Evolutionary conservation across 192 early-diverging fungal species (phyloP), one percentile per base, ranked within the genome.

Genomic region (Geranomyces variabilis): DNA sequence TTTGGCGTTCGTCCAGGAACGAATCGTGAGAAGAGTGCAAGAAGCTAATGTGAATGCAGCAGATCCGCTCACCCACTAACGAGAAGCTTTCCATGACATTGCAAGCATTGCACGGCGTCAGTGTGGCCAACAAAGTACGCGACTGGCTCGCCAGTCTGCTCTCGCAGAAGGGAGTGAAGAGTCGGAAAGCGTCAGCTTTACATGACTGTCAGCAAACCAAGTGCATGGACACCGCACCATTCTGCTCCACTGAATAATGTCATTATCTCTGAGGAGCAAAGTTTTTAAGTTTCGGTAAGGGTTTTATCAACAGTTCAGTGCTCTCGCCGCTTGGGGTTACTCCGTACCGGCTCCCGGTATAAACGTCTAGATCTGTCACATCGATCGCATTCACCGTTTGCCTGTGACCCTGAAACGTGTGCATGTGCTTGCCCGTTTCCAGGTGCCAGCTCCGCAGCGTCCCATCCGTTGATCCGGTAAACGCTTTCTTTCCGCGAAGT

Each of bases 361-460:
- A 86, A 5, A 86, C 70, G 70, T 84, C 82, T 9, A 78, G 74
- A 67, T 84, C 80, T 2, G 79, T 83, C 5, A 86, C 78, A 66
- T 86, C 84, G 21, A 86, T 63, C 61, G 83, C 82, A 65, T 86
- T 86, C 21, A 86, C 78, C 63, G 82, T 81, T 43, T 84, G 84
- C 21, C 53, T 79, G 69, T 86, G 84, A 17, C 84, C 84, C 47
- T 79, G 78, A 61, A 86, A 86, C n/a, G 84, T 79, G 55, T 86
- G 84, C 81, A 86, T 83, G 15, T 69, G 70, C 48, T 80, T 81
- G 6, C 80, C 75, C 17, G 75, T 78, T 74, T 85, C 84, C 13
- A 83, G 59, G 71, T 83, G 84, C 81, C 84, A 86, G 44, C 81
- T 84, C 44, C 84, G 51, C 14, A 83, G 51, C 24, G 81, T 84